These are phyloP conservation scores for Fusarium circinatum DNA, from an alignment of 2,329 filamentous ascomycete genomes.

Conservation along the genomic window DNA sequence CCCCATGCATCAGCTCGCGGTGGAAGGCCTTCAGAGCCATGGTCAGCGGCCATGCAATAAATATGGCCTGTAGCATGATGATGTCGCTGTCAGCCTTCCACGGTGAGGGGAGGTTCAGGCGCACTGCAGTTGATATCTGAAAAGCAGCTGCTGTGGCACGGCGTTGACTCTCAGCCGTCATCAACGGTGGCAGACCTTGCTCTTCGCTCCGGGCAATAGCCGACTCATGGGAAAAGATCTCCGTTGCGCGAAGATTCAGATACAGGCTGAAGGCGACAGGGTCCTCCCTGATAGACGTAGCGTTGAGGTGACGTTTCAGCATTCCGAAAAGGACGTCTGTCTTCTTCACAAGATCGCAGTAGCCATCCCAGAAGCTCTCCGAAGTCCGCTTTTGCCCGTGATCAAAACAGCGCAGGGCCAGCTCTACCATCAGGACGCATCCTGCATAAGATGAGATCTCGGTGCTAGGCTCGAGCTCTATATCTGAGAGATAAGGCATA, in stretches of 20 bases:
- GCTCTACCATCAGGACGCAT: not conserved
- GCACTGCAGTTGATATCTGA: not conserved
- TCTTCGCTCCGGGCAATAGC: not conserved
- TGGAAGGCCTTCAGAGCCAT: fast-evolving
- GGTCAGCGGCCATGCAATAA: not conserved
- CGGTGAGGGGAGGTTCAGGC: fast-evolving
- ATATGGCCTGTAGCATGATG: not conserved
- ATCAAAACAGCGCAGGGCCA: not conserved
- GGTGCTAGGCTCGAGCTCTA: not conserved
- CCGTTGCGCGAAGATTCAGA: not conserved
- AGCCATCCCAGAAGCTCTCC: not conserved
- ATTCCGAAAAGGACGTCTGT: not conserved
- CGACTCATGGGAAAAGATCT: not conserved
- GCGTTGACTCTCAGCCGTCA: not conserved
- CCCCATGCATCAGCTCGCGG: fast-evolving
- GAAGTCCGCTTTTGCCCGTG: not conserved
- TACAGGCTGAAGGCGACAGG: not conserved
- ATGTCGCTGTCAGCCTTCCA: fast-evolving
- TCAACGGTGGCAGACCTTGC: not conserved
- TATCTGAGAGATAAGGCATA: not conserved
- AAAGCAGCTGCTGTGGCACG: not conserved
- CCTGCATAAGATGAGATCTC: not conserved
- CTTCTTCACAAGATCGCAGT: not conserved
- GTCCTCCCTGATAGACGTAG: not conserved
- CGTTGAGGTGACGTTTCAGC: not conserved